Conservation (phyloP, 345 rosid genomes). For the Kandelia obovata region DNA sequence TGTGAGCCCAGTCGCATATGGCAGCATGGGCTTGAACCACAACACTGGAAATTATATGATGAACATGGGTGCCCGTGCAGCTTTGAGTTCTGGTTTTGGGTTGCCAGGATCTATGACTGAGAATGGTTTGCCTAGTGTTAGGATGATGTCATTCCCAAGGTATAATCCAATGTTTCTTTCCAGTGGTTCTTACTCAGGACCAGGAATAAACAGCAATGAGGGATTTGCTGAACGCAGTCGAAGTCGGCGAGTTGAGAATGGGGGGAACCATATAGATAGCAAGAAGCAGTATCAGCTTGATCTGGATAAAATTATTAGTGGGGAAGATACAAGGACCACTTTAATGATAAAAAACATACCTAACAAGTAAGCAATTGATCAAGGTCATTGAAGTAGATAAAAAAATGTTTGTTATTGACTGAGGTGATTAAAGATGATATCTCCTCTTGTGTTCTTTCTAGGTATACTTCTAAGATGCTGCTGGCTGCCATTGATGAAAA, state of each 20-base stretch:
- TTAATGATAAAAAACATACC: conserved; percentile 33
- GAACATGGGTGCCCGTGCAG: conserved; percentile 39
- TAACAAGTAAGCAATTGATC: conserved; percentile 15
- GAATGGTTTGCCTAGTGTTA: conserved; percentile 48
- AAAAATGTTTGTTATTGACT: not conserved
- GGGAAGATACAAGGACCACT: conserved; percentile 46
- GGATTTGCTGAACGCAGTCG: conserved; percentile 50
- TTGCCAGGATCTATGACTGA: conserved; percentile 49
- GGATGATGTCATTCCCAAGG: conserved; percentile 58
- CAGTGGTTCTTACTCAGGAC: conserved; percentile 50
- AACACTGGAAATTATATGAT: conserved; percentile 45
- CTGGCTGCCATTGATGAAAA: conserved; percentile 76
- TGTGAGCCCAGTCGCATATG: conserved; percentile 50
- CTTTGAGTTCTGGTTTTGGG: conserved; percentile 45
- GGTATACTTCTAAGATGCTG: conserved; percentile 86
- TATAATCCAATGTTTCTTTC: conserved; percentile 42
- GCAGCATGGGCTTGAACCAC: conserved; percentile 47
- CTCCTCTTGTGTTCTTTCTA: conserved; percentile 14
- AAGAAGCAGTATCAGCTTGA: conserved; percentile 82
- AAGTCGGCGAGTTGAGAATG: conserved; percentile 39
- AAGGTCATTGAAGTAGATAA: not conserved
- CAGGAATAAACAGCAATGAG: conserved; percentile 41
- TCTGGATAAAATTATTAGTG: conserved; percentile 62
- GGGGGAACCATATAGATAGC: conserved; percentile 51
- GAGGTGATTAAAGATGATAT: not conserved